Evolutionary conservation across 768 basidiomycete species (phyloP).

Genomic region (Pulveroboletus sp.): DNA sequence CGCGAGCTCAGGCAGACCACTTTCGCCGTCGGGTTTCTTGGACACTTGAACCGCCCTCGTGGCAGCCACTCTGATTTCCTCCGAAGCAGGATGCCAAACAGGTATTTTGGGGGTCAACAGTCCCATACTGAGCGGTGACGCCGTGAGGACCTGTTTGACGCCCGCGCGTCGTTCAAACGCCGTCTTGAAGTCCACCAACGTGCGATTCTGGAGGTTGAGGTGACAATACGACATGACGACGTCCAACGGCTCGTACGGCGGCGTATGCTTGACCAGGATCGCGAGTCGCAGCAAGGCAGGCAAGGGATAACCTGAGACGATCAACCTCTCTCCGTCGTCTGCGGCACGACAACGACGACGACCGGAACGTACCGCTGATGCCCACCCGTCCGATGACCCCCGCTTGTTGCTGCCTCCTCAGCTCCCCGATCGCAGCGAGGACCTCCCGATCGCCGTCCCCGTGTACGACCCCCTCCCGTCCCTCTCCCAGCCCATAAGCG

Average conservation of each 20-base stretch:
- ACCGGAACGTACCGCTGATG: conserved; percentile 56
- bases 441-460: conserved; percentile 73
- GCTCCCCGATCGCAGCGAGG: conserved; percentile 60
- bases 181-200: conserved; percentile 51
- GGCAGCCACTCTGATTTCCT: conserved; percentile 42
- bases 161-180: conserved; percentile 59
- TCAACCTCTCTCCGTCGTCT: too few species aligned
- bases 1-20: conserved; percentile 55
- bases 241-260: conserved; percentile 71
- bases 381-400: conserved; percentile 73
- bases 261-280: conserved; percentile 62
- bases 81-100: conserved; percentile 75
- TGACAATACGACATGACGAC: conserved; percentile 79
- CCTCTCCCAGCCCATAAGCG: conserved; percentile 62
- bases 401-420: conserved; percentile 65
- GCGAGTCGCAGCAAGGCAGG: conserved; percentile 82
- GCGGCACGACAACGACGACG: background rate
- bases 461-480: conserved; percentile 51
- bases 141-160: conserved; percentile 65
- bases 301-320: conserved; percentile 63
- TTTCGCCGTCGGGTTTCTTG: conserved; percentile 39
- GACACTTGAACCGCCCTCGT: conserved; percentile 32
- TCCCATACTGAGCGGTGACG: conserved; percentile 85
- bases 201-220: conserved; percentile 69
- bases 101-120: conserved; percentile 59